phyloP scores from a whole-genome alignment of 208 protist genomes.

The Willaertia magna region DNA sequence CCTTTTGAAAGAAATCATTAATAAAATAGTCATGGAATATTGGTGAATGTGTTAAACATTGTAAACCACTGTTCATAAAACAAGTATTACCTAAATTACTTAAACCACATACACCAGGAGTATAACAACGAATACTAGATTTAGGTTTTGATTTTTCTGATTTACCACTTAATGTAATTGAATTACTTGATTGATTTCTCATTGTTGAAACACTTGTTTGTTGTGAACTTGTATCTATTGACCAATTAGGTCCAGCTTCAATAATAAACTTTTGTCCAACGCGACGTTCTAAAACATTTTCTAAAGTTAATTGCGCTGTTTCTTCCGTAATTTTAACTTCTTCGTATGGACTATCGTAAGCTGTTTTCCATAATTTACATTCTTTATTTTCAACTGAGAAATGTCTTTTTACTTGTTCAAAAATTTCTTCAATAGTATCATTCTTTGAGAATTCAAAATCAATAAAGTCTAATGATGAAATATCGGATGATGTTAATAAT shows the following conservation, averaged over 20 bases:
- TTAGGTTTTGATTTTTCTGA: neutral
- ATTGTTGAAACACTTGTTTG: neutral
- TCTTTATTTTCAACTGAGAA: neutral
- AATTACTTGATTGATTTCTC: neutral
- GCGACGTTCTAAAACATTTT: neutral
- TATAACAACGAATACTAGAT: neutral
- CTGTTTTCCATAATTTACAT: neutral
- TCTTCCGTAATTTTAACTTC: neutral
- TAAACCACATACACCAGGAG: conserved; percentile 30
- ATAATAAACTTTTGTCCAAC: neutral
- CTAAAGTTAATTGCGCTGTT: neutral
- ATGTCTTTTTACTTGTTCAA: neutral
- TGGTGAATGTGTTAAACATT: conserved; percentile 46
- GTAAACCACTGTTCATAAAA: conserved; percentile 65
- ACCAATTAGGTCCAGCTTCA: neutral
- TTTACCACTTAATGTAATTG: neutral
- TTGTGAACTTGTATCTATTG: neutral
- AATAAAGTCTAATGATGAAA: neutral
- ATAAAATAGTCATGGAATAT: conserved; percentile 69
- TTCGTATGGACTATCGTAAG: neutral
- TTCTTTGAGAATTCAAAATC: neutral
- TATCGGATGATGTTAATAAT: neutral
- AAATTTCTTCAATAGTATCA: neutral
- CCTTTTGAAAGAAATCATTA: conserved; percentile 42
- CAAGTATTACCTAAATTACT: conserved; percentile 61